A percentile compares a stretch with the other conserved stretches of the same genome.
Evolutionary conservation across 352 stramenopile genomes (phyloP).

Genomic region (Globisporangium uncinulatum): DNA sequence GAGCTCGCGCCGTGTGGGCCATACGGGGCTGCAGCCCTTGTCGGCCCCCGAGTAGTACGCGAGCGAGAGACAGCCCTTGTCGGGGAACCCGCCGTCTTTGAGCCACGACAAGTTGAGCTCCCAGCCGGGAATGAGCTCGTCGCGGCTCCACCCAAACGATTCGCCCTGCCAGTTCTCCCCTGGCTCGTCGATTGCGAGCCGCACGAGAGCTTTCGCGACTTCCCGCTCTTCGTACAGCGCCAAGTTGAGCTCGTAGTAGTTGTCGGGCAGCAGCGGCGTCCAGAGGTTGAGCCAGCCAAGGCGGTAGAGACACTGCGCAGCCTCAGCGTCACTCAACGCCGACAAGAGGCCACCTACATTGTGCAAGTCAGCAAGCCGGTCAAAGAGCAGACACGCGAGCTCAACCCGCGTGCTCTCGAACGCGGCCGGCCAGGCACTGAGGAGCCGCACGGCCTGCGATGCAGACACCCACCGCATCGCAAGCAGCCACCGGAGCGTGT

Average conservation of each 20-base stretch:
- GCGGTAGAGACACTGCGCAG: conserved; percentile 51
- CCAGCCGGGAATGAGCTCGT: conserved; percentile 76
- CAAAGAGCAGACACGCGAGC: conserved; percentile 62
- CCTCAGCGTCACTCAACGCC: conserved; percentile 48
- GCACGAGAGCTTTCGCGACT: conserved; percentile 62
- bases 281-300: conserved; percentile 73
- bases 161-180: conserved; percentile 79
- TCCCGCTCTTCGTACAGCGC: conserved; percentile 69
- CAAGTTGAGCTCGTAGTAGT: conserved; percentile 75
- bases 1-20: conserved; percentile 53
- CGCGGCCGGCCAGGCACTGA: conserved; percentile 40
- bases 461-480: conserved; percentile 64
- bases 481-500: conserved; percentile 70
- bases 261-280: conserved; percentile 58
- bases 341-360: conserved; percentile 63
- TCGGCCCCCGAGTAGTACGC: conserved; percentile 78
- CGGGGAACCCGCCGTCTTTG: conserved; percentile 69
- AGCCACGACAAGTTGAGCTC: conserved; percentile 79
- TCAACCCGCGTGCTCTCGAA: conserved; percentile 50
- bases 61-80: conserved; percentile 69
- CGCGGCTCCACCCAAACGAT: conserved; percentile 70
- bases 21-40: conserved; percentile 65
- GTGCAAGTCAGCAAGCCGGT: conserved; percentile 58
- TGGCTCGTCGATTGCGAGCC: conserved; percentile 72
- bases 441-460: conserved; percentile 45